A percentile compares a stretch with the other conserved stretches of the same genome.
Evolutionary conservation across 1,139 yeast genomes (phyloP).

Genomic region (Kurtzmaniella quercitrusa): DNA sequence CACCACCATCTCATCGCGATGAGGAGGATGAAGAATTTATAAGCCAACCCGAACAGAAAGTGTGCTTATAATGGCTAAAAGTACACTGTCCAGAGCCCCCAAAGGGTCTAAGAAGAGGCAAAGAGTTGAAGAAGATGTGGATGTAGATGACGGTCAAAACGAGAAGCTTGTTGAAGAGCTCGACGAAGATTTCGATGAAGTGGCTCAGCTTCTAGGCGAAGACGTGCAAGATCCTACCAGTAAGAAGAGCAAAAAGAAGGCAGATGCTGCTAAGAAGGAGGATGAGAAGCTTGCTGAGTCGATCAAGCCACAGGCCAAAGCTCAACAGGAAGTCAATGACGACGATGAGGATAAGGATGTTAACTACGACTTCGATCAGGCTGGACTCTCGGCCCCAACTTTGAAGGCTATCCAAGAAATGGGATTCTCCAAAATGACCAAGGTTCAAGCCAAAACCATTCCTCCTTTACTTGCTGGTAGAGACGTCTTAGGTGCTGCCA

Average conservation of each 20-base stretch:
- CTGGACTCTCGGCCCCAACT: conserved; percentile 74
- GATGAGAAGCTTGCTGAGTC: conserved; percentile 17
- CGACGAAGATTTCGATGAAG: conserved; percentile 53
- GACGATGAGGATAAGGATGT: conserved; percentile 34
- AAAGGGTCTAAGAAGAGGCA: conserved; percentile 15
- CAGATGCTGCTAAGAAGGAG: conserved; percentile 15
- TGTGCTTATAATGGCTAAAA: background rate
- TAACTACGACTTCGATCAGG: conserved; percentile 43
- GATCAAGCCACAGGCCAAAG: conserved; percentile 21
- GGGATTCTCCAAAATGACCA: conserved; percentile 90
- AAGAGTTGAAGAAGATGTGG: conserved; percentile 14
- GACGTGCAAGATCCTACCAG: conserved; percentile 39
- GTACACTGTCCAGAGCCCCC: conserved; percentile 3
- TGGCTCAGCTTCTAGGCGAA: conserved; percentile 48
- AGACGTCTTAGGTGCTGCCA: conserved; percentile 96
- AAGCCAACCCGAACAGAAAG: background rate
- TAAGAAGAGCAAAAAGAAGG: conserved; percentile 18
- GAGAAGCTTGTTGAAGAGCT: conserved; percentile 45
- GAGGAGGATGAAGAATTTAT: background rate
- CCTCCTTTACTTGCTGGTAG: conserved; percentile 94
- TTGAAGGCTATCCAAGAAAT: conserved; percentile 71
- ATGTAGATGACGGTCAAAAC: conserved; percentile 26
- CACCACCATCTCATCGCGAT: background rate
- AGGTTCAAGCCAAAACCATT: conserved; percentile 89
- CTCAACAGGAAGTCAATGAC: conserved; percentile 27